These are phyloP conservation scores for Aspergillus costaricaensis DNA, from an alignment of 2,329 filamentous ascomycete species.

Conservation along the genomic window DNA sequence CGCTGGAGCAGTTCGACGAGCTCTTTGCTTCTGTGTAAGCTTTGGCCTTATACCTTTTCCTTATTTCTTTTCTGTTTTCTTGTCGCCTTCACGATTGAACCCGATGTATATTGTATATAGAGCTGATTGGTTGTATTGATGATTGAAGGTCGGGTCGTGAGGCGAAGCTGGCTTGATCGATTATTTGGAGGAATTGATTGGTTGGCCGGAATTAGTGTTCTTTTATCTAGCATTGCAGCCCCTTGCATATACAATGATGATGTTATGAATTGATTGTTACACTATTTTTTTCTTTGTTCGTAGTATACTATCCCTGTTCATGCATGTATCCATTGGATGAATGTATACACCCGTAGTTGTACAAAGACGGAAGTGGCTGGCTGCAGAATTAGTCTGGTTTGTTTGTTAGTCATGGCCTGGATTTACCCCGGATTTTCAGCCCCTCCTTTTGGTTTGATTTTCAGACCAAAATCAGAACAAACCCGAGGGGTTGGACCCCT, in stretches of 20 bases:
- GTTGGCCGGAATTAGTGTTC: not conserved
- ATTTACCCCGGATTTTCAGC: too few relatives aligned
- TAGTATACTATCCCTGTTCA: too few relatives aligned
- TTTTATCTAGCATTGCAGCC: not conserved
- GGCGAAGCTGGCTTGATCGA: constrained; percentile 1
- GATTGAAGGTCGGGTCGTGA: constrained; percentile 1
- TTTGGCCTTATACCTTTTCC: not conserved
- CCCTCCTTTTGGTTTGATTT: too few relatives aligned
- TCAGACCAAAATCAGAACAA: too few relatives aligned
- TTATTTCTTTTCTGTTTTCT: not conserved
- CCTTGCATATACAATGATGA: not conserved
- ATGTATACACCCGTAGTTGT: too few relatives aligned
- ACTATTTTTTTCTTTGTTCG: too few relatives aligned
- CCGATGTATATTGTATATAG: not conserved
- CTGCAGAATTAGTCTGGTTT: too few relatives aligned
- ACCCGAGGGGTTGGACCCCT: too few relatives aligned
- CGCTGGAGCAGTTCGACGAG: constrained; percentile 45
- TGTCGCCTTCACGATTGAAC: not conserved
- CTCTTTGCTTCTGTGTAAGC: constrained; percentile 21
- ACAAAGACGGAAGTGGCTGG: too few relatives aligned
- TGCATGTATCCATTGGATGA: too few relatives aligned
- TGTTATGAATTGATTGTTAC: too few relatives aligned
- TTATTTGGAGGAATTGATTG: not conserved
- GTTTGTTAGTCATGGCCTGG: too few relatives aligned
- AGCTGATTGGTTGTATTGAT: not conserved